These are phyloP conservation scores for Lagenidium sp. DNA, from an alignment of 352 stramenopile genomes.

Conservation along the genomic window DNA sequence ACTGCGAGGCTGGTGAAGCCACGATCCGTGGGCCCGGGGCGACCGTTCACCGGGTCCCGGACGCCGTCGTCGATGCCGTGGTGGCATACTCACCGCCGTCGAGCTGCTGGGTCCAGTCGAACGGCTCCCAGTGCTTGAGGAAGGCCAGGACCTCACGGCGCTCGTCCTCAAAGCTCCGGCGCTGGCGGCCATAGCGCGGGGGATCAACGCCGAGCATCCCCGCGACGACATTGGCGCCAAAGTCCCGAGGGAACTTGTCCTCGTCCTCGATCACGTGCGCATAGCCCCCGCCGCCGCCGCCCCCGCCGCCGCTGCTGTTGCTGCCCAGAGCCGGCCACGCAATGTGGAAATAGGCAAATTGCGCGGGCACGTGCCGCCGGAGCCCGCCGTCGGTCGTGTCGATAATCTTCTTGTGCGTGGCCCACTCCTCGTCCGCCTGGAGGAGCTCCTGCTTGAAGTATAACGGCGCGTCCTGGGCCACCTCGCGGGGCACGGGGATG, in stretches of 20 bases:
- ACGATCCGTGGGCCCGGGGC: too few relatives aligned
- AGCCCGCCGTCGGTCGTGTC: constrained; percentile 55
- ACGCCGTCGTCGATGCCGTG: not conserved
- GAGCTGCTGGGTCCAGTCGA: constrained; percentile 68
- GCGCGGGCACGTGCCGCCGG: constrained; percentile 48
- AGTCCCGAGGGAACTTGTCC: constrained; percentile 59
- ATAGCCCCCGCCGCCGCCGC: constrained; percentile 15
- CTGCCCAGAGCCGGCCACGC: constrained; percentile 30
- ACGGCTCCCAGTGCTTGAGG: constrained; percentile 51
- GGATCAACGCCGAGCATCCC: constrained; percentile 67
- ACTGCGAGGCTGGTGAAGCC: too few relatives aligned
- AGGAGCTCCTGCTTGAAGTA: constrained; percentile 83
- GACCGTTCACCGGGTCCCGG: too few relatives aligned
- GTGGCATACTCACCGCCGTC: constrained; percentile 55
- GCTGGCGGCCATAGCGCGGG: constrained; percentile 45
- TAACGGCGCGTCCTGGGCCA: constrained; percentile 55
- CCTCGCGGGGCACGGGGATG: constrained; percentile 53
- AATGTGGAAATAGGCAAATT: constrained; percentile 85
- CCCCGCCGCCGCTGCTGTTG: constrained; percentile 23
- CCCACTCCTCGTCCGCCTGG: constrained; percentile 69
- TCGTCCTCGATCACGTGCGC: constrained; percentile 80
- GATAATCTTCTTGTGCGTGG: constrained; percentile 77
- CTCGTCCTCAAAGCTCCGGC: constrained; percentile 37
- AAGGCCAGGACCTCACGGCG: constrained; percentile 56
- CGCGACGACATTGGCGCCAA: constrained; percentile 68